A percentile compares a stretch with the other conserved stretches of the same genome.
Evolutionary conservation across 768 basidiomycete species (phyloP).

Genomic region (Trametes meyenii): DNA sequence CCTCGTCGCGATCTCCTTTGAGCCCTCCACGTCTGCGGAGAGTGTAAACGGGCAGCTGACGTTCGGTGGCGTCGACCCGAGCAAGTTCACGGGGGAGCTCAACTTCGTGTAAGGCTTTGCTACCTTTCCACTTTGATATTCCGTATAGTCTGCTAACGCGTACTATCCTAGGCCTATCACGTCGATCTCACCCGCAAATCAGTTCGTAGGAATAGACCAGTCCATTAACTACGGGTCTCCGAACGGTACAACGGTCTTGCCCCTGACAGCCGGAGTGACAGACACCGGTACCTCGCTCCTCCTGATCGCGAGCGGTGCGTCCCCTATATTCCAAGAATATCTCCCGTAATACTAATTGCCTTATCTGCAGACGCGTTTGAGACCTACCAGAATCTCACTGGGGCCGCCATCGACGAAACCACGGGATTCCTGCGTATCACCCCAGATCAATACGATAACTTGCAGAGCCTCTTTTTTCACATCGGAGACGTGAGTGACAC

Average conservation of each 20-base stretch:
- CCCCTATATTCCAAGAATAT: too few relatives aligned
- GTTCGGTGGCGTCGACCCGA: constrained; percentile 39
- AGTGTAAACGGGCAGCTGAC: constrained; percentile 41
- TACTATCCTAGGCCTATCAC: constrained; percentile 33
- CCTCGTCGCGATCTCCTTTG: constrained; percentile 38
- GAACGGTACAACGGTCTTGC: constrained; percentile 30
- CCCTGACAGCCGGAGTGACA: constrained; percentile 36
- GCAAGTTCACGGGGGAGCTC: constrained; percentile 38
- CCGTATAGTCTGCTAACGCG: background rate
- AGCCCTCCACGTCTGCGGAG: constrained; percentile 33
- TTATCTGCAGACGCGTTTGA: constrained; percentile 27
- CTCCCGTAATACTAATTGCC: background rate
- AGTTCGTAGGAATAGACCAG: constrained; percentile 41
- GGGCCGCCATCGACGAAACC: constrained; percentile 29
- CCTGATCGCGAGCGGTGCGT: constrained; percentile 35
- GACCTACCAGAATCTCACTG: constrained; percentile 29
- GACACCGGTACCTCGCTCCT: constrained; percentile 44
- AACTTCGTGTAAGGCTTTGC: constrained; percentile 29
- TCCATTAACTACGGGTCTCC: constrained; percentile 36
- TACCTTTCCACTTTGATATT: background rate
- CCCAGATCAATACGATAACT: constrained; percentile 20
- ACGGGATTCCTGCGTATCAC: constrained; percentile 32
- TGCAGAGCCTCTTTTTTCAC: constrained; percentile 31
- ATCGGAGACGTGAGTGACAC: constrained; percentile 24
- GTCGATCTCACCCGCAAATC: constrained; percentile 34